Evolutionary conservation across 768 basidiomycete species (phyloP).

Genomic region (Trametes maxima): DNA sequence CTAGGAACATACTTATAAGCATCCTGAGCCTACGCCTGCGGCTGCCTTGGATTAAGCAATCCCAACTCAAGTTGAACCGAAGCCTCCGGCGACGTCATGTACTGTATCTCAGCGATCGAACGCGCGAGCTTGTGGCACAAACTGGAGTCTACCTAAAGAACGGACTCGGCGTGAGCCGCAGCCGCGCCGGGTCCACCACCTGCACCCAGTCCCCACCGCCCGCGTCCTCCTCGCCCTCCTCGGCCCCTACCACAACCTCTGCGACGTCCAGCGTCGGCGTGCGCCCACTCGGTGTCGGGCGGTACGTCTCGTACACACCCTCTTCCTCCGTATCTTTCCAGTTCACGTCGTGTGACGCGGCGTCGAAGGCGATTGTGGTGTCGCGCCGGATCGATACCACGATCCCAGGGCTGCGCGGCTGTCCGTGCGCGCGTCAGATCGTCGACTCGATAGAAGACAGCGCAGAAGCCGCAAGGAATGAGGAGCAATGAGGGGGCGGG

Average conservation of each 20-base stretch:
- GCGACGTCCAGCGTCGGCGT: background rate
- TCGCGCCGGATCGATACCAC: slow-evolving; percentile 4
- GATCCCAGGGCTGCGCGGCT: background rate
- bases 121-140: no score
- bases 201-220: background rate
- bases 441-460: background rate
- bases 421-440: background rate
- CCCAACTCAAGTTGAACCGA: no score
- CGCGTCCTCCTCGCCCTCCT: background rate
- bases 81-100: no score
- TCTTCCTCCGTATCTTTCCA: background rate
- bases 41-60: no score
- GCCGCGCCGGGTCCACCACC: background rate
- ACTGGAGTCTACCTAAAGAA: background rate
- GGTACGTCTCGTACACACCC: background rate
- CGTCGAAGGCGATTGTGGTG: slow-evolving; percentile 4
- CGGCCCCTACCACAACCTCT: no score
- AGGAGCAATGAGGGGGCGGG: background rate
- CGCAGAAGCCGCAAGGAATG: background rate
- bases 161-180: background rate
- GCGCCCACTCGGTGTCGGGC: background rate
- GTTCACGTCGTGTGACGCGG: no score
- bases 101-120: no score
- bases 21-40: no score
- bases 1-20: no score